A percentile compares a stretch with the other conserved stretches of the same genome.
Evolutionary conservation across 139 green algal genomes (phyloP).

Genomic region (Auxenochlorella pyrenoidosa): DNA sequence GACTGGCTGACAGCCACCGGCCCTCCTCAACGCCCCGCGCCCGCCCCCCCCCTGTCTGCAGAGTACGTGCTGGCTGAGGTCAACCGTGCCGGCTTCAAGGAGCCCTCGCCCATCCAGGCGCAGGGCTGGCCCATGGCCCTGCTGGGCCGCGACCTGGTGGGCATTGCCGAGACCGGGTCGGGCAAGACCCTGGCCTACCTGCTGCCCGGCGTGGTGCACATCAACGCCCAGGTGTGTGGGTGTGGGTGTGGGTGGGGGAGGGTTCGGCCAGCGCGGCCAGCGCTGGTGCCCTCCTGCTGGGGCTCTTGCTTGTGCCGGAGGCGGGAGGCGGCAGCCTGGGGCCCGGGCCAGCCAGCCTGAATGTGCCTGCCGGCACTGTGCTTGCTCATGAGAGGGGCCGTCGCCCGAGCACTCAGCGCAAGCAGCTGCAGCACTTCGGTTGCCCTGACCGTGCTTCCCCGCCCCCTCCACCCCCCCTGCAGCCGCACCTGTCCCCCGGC

Average conservation of each 20-base stretch:
- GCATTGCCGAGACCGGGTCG: conserved; percentile 89
- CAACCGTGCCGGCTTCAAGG: conserved; percentile 78
- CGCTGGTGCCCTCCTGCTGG: no score
- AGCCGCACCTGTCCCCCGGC: conserved; percentile 68
- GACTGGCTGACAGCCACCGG: neutral
- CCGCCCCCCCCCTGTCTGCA: conserved; percentile 29
- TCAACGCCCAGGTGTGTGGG: conserved; percentile 88
- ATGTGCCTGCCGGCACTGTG: no score
- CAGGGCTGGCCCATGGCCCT: conserved; percentile 94
- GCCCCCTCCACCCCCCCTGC: neutral
- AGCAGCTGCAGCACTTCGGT: no score
- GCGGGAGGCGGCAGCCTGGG: no score
- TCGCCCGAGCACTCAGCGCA: no score
- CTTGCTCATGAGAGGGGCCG: no score
- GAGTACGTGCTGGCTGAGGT: conserved; percentile 92
- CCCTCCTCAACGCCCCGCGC: neutral
- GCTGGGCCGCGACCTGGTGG: conserved; percentile 86
- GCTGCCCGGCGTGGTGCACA: conserved; percentile 90
- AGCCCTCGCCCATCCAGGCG: conserved; percentile 90
- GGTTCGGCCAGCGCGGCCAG: no score
- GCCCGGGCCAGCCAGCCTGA: no score
- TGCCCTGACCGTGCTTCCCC: no score
- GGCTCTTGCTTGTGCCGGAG: no score
- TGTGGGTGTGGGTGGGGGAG: no score
- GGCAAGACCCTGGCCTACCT: conserved; percentile 94